Conservation (phyloP, 371 early-diverging fungal species). For the Rhizopus arrhizus region DNA sequence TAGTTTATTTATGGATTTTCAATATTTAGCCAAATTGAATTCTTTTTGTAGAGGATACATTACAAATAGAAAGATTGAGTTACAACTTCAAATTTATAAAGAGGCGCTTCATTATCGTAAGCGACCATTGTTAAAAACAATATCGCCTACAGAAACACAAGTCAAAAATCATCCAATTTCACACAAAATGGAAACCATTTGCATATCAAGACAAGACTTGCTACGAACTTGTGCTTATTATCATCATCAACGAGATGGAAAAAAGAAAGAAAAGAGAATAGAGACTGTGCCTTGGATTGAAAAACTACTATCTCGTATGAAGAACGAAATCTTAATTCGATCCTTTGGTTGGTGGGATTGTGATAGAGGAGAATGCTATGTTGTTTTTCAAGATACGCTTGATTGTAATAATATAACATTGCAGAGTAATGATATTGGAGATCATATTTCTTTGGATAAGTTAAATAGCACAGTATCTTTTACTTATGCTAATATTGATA, state of each 20-base stretch:
- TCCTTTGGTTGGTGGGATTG: slow-evolving; percentile 54
- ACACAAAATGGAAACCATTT: slow-evolving; percentile 49
- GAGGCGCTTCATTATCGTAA: slow-evolving; percentile 29
- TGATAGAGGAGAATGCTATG: slow-evolving; percentile 51
- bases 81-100: slow-evolving; percentile 37
- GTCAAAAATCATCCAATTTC: slow-evolving; percentile 47
- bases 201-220: slow-evolving; percentile 45
- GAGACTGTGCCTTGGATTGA: slow-evolving; percentile 42
- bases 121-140: slow-evolving; percentile 42
- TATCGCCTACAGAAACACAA: slow-evolving; percentile 38
- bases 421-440: slow-evolving; percentile 32
- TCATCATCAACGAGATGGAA: slow-evolving; percentile 10
- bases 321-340: slow-evolving; percentile 44
- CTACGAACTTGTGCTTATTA: slow-evolving; percentile 37
- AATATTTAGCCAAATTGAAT: slow-evolving; percentile 51
- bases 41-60: slow-evolving; percentile 53
- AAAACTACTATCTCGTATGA: slow-evolving; percentile 28
- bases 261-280: slow-evolving; percentile 23
- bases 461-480: slow-evolving; percentile 43
- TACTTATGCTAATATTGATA: slow-evolving; percentile 49
- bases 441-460: slow-evolving; percentile 49
- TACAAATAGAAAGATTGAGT: slow-evolving; percentile 49
- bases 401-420: slow-evolving; percentile 35
- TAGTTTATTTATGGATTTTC: slow-evolving; percentile 46
- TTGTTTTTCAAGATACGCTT: slow-evolving; percentile 45